A percentile compares a stretch with the other conserved stretches of the same genome.
These are phyloP conservation scores for Pezicula carpinea DNA, from an alignment of 2,329 filamentous ascomycete species.

Conservation along the genomic window DNA sequence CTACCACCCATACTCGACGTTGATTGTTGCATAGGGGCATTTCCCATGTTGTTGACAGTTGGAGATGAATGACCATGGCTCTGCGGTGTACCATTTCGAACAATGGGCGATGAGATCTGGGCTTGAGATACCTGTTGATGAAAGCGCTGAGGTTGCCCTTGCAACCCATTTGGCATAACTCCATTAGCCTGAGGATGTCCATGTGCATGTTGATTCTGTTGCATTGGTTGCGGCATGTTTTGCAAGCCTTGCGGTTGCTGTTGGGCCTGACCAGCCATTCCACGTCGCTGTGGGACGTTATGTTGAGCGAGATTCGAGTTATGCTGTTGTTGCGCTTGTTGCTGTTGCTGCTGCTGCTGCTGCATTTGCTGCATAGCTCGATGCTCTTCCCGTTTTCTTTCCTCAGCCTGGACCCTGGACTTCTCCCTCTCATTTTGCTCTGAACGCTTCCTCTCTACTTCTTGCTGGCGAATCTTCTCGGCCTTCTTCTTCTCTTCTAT, in stretches of 20 bases:
- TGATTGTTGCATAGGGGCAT: constrained; percentile 58
- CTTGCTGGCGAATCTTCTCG: constrained; percentile 62
- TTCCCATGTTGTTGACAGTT: constrained; percentile 44
- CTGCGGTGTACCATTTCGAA: constrained; percentile 59
- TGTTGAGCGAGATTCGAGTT: not conserved
- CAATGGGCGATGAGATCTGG: constrained; percentile 63
- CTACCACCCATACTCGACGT: constrained; percentile 66
- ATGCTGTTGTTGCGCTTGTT: constrained; percentile 17
- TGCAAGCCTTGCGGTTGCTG: constrained; percentile 29
- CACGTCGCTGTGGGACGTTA: constrained; percentile 29
- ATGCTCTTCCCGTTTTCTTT: constrained; percentile 9
- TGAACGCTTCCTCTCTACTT: constrained; percentile 42
- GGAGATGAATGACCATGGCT: constrained; percentile 61
- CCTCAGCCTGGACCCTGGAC: constrained; percentile 28
- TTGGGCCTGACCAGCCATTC: constrained; percentile 19
- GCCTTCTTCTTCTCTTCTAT: constrained; percentile 73
- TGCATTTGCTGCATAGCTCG: constrained; percentile 38
- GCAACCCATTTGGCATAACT: constrained; percentile 34
- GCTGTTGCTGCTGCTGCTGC: constrained; percentile 27
- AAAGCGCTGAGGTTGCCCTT: constrained; percentile 29
- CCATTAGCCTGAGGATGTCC: constrained; percentile 39
- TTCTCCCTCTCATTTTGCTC: constrained; percentile 43
- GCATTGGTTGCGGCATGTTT: constrained; percentile 28
- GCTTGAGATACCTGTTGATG: constrained; percentile 53
- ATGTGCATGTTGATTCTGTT: constrained; percentile 39